These are phyloP conservation scores for Colletotrichum musae DNA, from an alignment of 2,329 filamentous ascomycete species.

Conservation along the genomic window DNA sequence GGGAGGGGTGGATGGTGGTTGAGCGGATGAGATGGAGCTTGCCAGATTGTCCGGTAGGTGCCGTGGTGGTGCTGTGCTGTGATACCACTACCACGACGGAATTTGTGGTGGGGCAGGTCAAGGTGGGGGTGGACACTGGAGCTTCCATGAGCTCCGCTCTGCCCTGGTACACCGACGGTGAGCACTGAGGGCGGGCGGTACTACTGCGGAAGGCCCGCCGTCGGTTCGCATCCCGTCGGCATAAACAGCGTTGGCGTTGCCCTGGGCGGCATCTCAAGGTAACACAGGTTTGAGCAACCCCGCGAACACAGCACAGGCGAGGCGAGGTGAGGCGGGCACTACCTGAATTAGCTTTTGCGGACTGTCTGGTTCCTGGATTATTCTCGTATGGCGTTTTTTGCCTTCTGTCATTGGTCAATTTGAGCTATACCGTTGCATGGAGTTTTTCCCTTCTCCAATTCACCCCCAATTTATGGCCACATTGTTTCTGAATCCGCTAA, in stretches of 20 bases:
- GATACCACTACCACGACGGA: neutral
- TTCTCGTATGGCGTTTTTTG: constrained; percentile 14
- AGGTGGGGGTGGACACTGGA: constrained; percentile 33
- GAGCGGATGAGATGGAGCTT: neutral
- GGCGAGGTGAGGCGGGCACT: neutral
- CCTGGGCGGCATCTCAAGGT: neutral
- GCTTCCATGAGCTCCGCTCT: neutral
- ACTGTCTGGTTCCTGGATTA: constrained; percentile 35
- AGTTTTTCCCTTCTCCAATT: constrained; percentile 34
- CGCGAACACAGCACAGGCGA: neutral
- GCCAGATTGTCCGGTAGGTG: neutral
- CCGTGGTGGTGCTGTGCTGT: no score
- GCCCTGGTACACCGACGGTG: constrained; percentile 31
- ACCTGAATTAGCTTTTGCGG: constrained; percentile 15
- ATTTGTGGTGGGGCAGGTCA: constrained; percentile 31
- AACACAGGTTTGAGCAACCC: constrained; percentile 14
- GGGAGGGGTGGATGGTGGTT: neutral
- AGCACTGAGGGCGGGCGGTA: constrained; percentile 34
- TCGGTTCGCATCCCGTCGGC: constrained; percentile 14
- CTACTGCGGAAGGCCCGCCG: neutral
- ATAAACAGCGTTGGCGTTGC: constrained; percentile 14
- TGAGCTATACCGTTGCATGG: constrained; percentile 9
- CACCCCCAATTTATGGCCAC: constrained; percentile 31
- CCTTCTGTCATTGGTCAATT: constrained; percentile 28
- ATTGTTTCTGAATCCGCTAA: constrained; percentile 21